A percentile compares a stretch with the other conserved stretches of the same genome.
Conservation (phyloP, 345 rosid genomes). For the Populus davidiana region DNA sequence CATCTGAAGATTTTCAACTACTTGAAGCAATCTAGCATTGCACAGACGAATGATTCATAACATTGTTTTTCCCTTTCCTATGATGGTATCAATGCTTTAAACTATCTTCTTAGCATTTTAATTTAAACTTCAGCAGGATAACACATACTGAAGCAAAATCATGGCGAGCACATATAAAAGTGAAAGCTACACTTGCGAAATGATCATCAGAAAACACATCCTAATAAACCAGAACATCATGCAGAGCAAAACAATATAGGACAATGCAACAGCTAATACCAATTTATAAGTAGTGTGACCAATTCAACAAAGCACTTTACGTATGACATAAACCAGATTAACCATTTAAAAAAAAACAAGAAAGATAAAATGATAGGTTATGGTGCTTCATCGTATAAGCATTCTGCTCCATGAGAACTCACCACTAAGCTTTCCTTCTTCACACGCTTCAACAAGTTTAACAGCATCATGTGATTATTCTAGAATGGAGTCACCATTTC, state of each 20-base stretch:
- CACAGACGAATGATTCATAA: neutral
- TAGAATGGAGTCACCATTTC: conserved; percentile 29
- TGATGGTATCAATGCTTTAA: neutral
- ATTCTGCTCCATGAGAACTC: conserved; percentile 22
- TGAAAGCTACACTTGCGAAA: neutral
- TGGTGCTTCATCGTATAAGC: conserved; percentile 16
- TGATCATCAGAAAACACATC: neutral
- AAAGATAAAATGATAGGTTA: conserved; percentile 15
- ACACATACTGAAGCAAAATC: neutral
- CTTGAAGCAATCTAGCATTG: neutral
- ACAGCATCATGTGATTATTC: conserved; percentile 29
- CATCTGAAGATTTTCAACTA: neutral
- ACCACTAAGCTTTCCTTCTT: conserved; percentile 21
- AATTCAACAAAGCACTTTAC: conserved; percentile 17
- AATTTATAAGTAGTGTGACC: neutral
- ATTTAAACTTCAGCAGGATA: neutral
- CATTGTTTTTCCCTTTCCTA: neutral
- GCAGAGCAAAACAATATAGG: neutral
- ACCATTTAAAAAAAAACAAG: conserved; percentile 6
- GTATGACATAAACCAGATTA: conserved; percentile 5
- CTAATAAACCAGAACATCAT: neutral
- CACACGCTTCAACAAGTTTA: conserved; percentile 33
- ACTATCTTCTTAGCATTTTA: neutral
- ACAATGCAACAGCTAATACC: neutral
- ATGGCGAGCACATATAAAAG: neutral